phyloP scores from a whole-genome alignment of 2,329 filamentous ascomycete genomes.

The Pyricularia pennisetigena region DNA sequence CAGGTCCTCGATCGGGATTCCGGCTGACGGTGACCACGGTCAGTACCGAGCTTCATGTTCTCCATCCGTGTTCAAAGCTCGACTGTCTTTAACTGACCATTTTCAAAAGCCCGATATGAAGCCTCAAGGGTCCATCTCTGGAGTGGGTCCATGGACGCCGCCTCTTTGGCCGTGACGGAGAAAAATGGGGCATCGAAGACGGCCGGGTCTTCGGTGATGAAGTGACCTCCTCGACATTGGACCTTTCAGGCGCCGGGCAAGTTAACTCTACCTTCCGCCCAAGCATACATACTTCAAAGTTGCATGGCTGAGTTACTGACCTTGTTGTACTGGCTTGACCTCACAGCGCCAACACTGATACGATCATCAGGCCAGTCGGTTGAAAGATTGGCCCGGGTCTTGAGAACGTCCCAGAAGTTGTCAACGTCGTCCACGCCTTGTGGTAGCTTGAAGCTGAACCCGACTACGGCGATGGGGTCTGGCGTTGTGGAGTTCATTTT shows the following conservation, averaged over 20 bases:
- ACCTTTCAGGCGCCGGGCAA: background rate
- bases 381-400: background rate
- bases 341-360: constrained; percentile 6
- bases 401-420: constrained; percentile 20
- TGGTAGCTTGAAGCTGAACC: constrained; percentile 25
- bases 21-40: constrained; percentile 10
- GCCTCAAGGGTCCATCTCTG: constrained; percentile 22
- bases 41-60: background rate
- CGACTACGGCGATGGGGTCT: constrained; percentile 23
- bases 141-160: constrained; percentile 22
- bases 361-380: constrained; percentile 8
- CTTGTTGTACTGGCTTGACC: background rate
- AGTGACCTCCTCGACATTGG: constrained; percentile 10
- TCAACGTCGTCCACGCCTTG: constrained; percentile 20
- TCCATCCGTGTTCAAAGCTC: background rate
- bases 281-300: background rate
- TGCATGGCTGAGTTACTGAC: background rate
- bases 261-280: too few relatives aligned
- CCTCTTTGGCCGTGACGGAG: constrained; percentile 19
- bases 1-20: constrained; percentile 15
- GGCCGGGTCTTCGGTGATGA: constrained; percentile 22
- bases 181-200: constrained; percentile 27
- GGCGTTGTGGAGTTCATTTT: background rate
- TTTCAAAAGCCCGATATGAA: constrained; percentile 24
- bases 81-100: constrained; percentile 3